These are phyloP conservation scores for Phaffomyces antillensis DNA, from an alignment of 805 yeast genomes.

Conservation along the genomic window DNA sequence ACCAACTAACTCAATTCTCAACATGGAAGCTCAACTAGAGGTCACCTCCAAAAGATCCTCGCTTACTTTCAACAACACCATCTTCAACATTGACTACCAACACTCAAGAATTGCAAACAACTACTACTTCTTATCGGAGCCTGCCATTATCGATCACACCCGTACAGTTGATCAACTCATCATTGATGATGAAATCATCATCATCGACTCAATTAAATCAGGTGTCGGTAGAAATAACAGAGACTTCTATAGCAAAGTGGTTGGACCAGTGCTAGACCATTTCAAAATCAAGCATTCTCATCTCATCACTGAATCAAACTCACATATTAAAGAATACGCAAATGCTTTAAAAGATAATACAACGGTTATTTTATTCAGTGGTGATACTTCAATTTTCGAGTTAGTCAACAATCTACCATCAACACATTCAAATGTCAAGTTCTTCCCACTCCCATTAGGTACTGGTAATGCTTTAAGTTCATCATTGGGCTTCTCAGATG, in stretches of 20 bases:
- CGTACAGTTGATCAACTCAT: too few species aligned
- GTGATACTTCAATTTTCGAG: slow-evolving; percentile 82
- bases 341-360: slow-evolving; percentile 16
- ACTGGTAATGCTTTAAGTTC: slow-evolving; percentile 79
- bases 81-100: slow-evolving; percentile 1
- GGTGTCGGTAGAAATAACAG: slow-evolving; percentile 29
- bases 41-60: background rate
- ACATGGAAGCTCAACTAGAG: too few species aligned
- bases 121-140: too few species aligned
- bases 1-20: too few species aligned
- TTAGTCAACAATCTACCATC: slow-evolving; percentile 45
- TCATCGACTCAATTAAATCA: slow-evolving; percentile 31
- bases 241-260: slow-evolving; percentile 34
- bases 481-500: slow-evolving; percentile 41
- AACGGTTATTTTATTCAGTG: slow-evolving; percentile 62
- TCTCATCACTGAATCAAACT: slow-evolving; percentile 33
- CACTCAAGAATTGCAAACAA: background rate
- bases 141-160: too few species aligned
- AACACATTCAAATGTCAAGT: slow-evolving; percentile 8
- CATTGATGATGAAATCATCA: slow-evolving; percentile 9
- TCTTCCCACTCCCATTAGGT: slow-evolving; percentile 59
- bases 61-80: background rate
- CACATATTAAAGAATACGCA: slow-evolving; percentile 38
- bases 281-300: slow-evolving; percentile 33
- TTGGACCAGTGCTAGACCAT: slow-evolving; percentile 40